Evolutionary conservation across 2,329 filamentous ascomycete species (phyloP), one percentile per base, ranked within the genome.

Genomic region (Clonostachys rosea): DNA sequence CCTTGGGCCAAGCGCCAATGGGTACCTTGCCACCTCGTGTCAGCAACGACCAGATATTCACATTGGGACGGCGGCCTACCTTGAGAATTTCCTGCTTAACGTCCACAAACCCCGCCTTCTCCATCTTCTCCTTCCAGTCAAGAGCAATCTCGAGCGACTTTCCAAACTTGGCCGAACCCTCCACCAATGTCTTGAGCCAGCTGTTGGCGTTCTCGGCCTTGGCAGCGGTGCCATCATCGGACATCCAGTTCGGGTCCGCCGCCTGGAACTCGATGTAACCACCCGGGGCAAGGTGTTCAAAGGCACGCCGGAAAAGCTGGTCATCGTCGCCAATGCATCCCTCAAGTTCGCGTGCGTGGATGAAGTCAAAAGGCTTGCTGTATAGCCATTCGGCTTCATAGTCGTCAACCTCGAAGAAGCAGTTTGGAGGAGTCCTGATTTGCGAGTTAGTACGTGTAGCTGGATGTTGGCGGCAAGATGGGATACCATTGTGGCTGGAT

Each of bases 381-480:
- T 53, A 68, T 2, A 59, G 59, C 82, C 81, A 85, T 2, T 76
- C 68, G 34, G 76, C 68, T 54, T 83, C 78, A 16, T 74, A 69
- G 54, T 84, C 79, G 54, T 84, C 80, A 8, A 85, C 69, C 35
- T 81, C 59, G 55, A 83, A 84, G 6, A 67, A 69, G 47, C 81
- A 69, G 51, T 83, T 84, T 4, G 76, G 72, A 3, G 80, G 81
- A 2, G 83, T 30, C 24, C 24, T 30, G 9, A 30, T 30, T 30
- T 30, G 24, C 24, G 24, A 30, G 24, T 30, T 10, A 30, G 8
- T 30, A 30, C 24, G 24, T 30, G 24, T 30, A 30, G 24, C 9
- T 9, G 9, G 24, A 30, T 9, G 24, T 30, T 1, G 24, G 24
- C 24, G 24, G 24, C 8, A 30, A 30, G 24, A 30, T 30, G 24